A percentile compares a stretch with the other conserved stretches of the same genome.
Evolutionary conservation across 2,329 filamentous ascomycete genomes (phyloP).

Genomic region (Talaromyces sp.): DNA sequence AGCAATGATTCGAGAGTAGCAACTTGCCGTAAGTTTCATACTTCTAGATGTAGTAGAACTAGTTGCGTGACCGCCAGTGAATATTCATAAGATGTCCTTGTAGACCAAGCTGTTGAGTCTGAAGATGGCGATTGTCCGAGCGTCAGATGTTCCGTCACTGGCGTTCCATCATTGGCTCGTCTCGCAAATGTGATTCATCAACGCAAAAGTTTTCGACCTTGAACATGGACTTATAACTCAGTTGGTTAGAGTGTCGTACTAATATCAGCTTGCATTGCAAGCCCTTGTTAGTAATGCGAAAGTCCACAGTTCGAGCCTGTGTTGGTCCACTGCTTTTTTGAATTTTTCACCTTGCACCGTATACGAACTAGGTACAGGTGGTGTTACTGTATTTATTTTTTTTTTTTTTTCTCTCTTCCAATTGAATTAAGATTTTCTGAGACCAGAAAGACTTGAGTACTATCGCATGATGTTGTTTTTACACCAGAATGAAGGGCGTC

Average conservation of each 20-base stretch:
- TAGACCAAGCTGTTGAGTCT: neutral
- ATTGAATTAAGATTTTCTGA: no score
- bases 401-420: neutral
- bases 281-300: neutral
- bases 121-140: neutral
- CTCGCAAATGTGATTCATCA: fast-evolving
- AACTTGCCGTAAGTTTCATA: no score
- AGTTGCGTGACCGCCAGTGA: neutral
- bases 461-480: no score
- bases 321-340: slow-evolving; percentile 6
- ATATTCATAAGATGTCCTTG: neutral
- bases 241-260: slow-evolving; percentile 9
- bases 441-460: no score
- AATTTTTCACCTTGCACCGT: no score
- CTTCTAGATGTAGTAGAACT: neutral
- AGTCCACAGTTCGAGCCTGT: slow-evolving; percentile 10
- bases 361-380: neutral
- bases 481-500: no score
- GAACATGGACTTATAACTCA: slow-evolving; percentile 6
- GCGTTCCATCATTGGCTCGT: neutral
- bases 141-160: neutral
- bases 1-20: neutral
- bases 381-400: neutral
- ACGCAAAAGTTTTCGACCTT: neutral
- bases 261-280: neutral